Evolutionary conservation across 305 asterid genomes (phyloP), one percentile per base, ranked within the genome.

Genomic region (Fraxinus platypoda): DNA sequence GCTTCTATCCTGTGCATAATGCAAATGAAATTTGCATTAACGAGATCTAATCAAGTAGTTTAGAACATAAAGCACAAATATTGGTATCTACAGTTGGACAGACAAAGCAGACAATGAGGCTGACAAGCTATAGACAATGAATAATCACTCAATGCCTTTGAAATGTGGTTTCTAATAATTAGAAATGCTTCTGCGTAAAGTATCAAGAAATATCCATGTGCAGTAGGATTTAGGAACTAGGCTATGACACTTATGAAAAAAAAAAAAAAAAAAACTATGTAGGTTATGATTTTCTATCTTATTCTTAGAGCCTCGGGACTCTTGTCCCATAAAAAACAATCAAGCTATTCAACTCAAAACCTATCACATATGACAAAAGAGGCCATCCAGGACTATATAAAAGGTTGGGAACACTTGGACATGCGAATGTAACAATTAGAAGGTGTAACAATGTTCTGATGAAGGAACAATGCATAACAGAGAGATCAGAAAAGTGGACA

Each of bases 1-100:
- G 97, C 90, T 90, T 95, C 99, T 80, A 90, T 92, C 99, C 97
- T 95, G 97, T 84, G 80, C 84, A 88, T 35, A 75, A 88, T 79
- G 84, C 81, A 85, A 79, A 43, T 74, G 66, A 86, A 74, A 79
- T 28, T 59, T 59, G 74, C 76, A 64, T 76, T 33, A 81, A 80
- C 43, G 8, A 76, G 68, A 80, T 64, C 43, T 70, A 30, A 72
- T 78, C 17, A 59, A 35, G 38, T 43, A 80, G 66, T 37, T 75
- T 34, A 68, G 38, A 77, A 76, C 78, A 78, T 8, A 77, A 41
- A 82, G 23, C 8, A 81, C 77, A 33, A 23, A 30, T 31, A 30
- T 31, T 71, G 25, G 19, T 19, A 26, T 34, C 78, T 34, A 68
- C 6, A 74, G 79, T 84, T 84, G 31, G 66, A 38, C 9, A 66